These are phyloP conservation scores for Leptographium procerum DNA, from an alignment of 2,329 filamentous ascomycete species.

Conservation along the genomic window DNA sequence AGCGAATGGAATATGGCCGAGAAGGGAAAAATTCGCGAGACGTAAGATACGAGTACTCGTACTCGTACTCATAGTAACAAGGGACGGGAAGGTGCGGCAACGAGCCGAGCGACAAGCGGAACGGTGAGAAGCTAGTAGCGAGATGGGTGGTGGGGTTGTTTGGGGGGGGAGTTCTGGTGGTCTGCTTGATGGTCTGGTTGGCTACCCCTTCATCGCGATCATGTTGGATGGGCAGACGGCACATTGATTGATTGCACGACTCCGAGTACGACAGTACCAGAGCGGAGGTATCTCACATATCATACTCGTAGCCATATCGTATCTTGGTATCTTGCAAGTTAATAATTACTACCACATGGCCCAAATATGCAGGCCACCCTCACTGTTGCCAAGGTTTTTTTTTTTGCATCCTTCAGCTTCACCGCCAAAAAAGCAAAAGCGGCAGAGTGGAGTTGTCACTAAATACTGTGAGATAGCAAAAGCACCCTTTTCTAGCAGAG, in stretches of 20 bases:
- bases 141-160: neutral
- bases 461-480: neutral
- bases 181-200: neutral
- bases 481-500: neutral
- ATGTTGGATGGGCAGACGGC: neutral
- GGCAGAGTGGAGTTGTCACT: neutral
- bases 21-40: neutral
- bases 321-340: too few relatives aligned
- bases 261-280: neutral
- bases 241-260: neutral
- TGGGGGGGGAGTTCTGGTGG: neutral
- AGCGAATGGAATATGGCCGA: neutral
- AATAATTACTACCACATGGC: neutral
- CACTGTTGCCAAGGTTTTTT: neutral
- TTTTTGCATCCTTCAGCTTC: neutral
- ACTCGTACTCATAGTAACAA: too few relatives aligned
- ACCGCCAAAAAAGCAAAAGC: neutral
- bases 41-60: neutral
- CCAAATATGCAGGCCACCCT: neutral
- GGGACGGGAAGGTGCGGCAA: neutral
- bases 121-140: neutral
- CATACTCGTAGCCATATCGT: too few relatives aligned
- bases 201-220: neutral
- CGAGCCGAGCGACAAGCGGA: neutral
- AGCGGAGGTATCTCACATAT: neutral